These are phyloP conservation scores for Aspergillus tamarii DNA, from an alignment of 2,329 filamentous ascomycete species.

Conservation along the genomic window DNA sequence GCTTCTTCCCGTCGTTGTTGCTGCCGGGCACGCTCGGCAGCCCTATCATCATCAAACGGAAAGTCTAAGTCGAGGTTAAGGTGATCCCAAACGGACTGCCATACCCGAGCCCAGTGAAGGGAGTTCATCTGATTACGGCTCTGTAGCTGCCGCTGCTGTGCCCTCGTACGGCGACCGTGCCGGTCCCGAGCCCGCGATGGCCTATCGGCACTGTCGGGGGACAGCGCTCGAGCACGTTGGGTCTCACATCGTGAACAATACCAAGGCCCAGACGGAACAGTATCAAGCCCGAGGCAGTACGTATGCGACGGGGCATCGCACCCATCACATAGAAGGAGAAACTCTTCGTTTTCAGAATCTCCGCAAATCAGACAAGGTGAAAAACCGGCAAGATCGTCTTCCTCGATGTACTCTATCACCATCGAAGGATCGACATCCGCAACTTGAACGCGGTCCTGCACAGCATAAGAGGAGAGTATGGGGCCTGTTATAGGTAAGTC, in stretches of 20 bases:
- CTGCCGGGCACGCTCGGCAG: constrained; percentile 60
- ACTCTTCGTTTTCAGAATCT: constrained; percentile 76
- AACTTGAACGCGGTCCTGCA: constrained; percentile 66
- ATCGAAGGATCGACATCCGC: constrained; percentile 79
- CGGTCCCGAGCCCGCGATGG: constrained; percentile 40
- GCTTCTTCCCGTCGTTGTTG: constrained; percentile 51
- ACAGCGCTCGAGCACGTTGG: constrained; percentile 47
- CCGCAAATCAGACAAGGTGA: constrained; percentile 85
- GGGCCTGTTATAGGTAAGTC: constrained; percentile 47
- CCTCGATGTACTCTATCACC: constrained; percentile 67
- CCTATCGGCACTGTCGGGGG: constrained; percentile 39
- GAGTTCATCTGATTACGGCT: constrained; percentile 48
- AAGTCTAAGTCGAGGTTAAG: constrained; percentile 80
- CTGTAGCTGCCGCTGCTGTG: constrained; percentile 47
- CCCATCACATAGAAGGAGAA: constrained; percentile 85
- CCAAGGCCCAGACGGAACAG: constrained; percentile 78
- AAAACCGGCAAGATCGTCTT: constrained; percentile 61
- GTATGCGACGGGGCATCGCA: constrained; percentile 91
- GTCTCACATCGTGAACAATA: constrained; percentile 81
- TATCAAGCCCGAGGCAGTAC: constrained; percentile 82
- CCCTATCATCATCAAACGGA: constrained; percentile 75
- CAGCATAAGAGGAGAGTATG: constrained; percentile 61
- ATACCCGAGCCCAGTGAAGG: constrained; percentile 73
- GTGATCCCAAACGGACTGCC: constrained; percentile 85
- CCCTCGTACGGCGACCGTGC: constrained; percentile 54